Evolutionary conservation across 495 filamentous ascomycete genomes (phyloP), one percentile per base, ranked within the genome.

Genomic region (Xylaria bambusicola): DNA sequence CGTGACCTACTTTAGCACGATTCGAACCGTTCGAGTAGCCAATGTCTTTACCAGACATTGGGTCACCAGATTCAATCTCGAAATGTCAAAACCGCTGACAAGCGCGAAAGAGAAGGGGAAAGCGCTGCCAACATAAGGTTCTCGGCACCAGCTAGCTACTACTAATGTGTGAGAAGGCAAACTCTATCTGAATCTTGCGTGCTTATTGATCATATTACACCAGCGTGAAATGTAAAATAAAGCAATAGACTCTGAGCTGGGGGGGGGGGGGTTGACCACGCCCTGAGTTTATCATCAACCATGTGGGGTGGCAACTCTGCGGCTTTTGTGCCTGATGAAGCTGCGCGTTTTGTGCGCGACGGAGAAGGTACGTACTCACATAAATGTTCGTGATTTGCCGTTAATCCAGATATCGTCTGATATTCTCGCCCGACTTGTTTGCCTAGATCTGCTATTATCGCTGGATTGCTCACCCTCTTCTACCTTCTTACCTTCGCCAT

Each of bases 221-320:
- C n/a, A n/a, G n/a, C n/a, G n/a, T n/a, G n/a, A n/a, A n/a, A n/a
- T n/a, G n/a, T n/a, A n/a, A n/a, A n/a, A n/a, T n/a, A n/a, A n/a
- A n/a, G n/a, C n/a, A n/a, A n/a, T n/a, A n/a, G n/a, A n/a, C n/a
- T n/a, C n/a, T n/a, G n/a, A n/a, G n/a, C n/a, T n/a, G n/a, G n/a
- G n/a, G n/a, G n/a, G n/a, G n/a, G n/a, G n/a, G n/a, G n/a, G n/a
- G n/a, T n/a, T n/a, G n/a, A n/a, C n/a, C n/a, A n/a, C 29, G 10
- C 29, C 29, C 29, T 33, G 29, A 33, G 5, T 5, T 33, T 33
- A 33, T 5, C 29, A 33, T 33, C 29, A 33, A n/a, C 31, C 21
- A 31, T 44, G 52, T 54, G 52, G 51, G 52, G 52, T 54, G 24
- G 45, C 6, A 21, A 53, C n/a, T 38, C 10, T 33, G 29, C 29